Conservation (phyloP, 768 basidiomycete species). For the Leccinum barrowsii region DNA sequence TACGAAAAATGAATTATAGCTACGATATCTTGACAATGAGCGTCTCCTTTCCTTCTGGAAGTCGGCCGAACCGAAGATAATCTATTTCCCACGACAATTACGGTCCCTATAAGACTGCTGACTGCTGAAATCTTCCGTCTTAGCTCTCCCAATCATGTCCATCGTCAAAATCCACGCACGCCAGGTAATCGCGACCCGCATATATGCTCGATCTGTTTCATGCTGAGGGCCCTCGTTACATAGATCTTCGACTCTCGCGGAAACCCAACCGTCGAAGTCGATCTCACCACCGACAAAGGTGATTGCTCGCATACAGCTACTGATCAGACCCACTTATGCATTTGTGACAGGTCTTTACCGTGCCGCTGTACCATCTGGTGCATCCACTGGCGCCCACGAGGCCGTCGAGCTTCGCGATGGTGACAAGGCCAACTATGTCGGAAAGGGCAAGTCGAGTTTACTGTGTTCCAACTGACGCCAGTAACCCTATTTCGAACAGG, state of each 20-base stretch:
- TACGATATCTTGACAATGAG: slow-evolving; percentile 3
- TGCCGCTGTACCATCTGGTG: slow-evolving; percentile 95
- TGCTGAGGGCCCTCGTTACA: slow-evolving; percentile 12
- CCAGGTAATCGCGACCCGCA: slow-evolving; percentile 53
- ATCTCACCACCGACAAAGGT: slow-evolving; percentile 87
- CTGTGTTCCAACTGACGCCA: neutral
- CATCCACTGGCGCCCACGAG: slow-evolving; percentile 97
- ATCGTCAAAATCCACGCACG: slow-evolving; percentile 90
- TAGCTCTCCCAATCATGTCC: slow-evolving; percentile 63
- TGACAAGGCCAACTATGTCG: slow-evolving; percentile 88
- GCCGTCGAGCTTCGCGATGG: slow-evolving; percentile 98
- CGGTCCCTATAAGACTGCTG: slow-evolving; percentile 22
- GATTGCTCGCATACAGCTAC: slow-evolving; percentile 15
- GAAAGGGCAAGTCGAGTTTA: slow-evolving; percentile 68
- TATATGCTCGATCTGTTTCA: neutral
- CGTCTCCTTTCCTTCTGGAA: neutral
- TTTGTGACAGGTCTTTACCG: slow-evolving; percentile 75
- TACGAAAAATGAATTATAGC: slow-evolving; percentile 6
- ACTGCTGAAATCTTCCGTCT: slow-evolving; percentile 11
- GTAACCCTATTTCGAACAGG: slow-evolving; percentile 44
- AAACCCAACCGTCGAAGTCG: slow-evolving; percentile 96
- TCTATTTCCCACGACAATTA: slow-evolving; percentile 33
- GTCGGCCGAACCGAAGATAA: slow-evolving; percentile 27
- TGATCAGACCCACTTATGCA: slow-evolving; percentile 10
- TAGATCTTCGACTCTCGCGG: slow-evolving; percentile 99